Percentiles rank a stretch among this genome's conserved stretches.
These are phyloP conservation scores for Coemansia sp. DNA, from an alignment of 192 early-diverging fungal species.

Conservation along the genomic window DNA sequence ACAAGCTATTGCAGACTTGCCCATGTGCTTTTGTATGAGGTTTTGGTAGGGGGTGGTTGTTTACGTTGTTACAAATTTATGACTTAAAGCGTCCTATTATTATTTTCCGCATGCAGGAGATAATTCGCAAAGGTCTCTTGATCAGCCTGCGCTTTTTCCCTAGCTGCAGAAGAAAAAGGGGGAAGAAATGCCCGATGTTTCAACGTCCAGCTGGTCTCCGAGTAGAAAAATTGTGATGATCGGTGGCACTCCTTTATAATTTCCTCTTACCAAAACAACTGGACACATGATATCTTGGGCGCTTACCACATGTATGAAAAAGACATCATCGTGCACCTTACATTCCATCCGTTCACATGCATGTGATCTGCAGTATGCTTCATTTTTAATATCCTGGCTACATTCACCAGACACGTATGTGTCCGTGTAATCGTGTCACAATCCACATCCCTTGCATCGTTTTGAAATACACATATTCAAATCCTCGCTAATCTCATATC, in stretches of 20 bases:
- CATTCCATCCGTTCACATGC: slow-evolving; percentile 3
- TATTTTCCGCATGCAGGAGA: slow-evolving; percentile 13
- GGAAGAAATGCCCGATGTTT: neutral
- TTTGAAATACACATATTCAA: neutral
- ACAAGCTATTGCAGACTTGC: neutral
- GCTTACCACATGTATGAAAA: slow-evolving; percentile 1
- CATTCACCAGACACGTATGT: neutral
- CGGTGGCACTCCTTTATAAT: slow-evolving; percentile 7
- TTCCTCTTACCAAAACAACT: neutral
- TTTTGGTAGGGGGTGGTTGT: neutral
- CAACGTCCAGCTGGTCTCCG: neutral
- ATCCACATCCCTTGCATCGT: neutral
- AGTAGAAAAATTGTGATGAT: neutral
- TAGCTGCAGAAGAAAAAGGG: neutral
- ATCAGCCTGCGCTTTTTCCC: neutral
- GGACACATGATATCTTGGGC: neutral
- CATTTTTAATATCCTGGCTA: neutral
- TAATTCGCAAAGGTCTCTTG: slow-evolving; percentile 17
- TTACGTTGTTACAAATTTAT: neutral
- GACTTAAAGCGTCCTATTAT: neutral
- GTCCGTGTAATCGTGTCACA: too few species aligned
- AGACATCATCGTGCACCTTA: neutral
- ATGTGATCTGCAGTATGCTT: slow-evolving; percentile 7
- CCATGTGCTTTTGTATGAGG: neutral
- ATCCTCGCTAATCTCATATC: too few species aligned